Percentiles rank a stretch among this genome's conserved stretches.
Evolutionary conservation across 805 yeast species (phyloP).

Genomic region (Alloascoidea hylecoeti): DNA sequence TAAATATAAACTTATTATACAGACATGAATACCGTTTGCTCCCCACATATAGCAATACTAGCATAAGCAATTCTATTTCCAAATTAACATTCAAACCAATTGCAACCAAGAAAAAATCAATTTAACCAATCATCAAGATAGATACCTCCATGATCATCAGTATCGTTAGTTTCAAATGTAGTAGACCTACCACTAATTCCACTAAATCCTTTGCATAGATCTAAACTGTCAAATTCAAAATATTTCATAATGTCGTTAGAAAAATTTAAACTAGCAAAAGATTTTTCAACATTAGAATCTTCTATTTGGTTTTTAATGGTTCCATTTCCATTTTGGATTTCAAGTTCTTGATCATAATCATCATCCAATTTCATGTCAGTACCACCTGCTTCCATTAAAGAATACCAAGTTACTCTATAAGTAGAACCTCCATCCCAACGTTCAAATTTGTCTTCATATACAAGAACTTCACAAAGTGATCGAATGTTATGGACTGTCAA

Average conservation of each 20-base stretch:
- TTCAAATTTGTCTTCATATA: constrained; percentile 79
- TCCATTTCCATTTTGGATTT: background rate
- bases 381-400: constrained; percentile 58
- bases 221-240: too few species aligned
- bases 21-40: too few species aligned
- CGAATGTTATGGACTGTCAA: constrained; percentile 61
- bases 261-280: background rate
- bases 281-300: background rate
- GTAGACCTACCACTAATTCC: too few species aligned
- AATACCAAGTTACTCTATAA: constrained; percentile 75
- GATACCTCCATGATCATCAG: too few species aligned
- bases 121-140: too few species aligned
- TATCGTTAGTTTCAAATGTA: too few species aligned
- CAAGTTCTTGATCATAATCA: background rate
- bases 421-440: constrained; percentile 39
- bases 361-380: constrained; percentile 2
- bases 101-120: too few species aligned
- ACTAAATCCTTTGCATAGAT: too few species aligned
- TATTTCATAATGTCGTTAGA: background rate
- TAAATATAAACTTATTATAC: too few species aligned
- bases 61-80: too few species aligned
- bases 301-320: background rate
- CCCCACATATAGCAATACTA: too few species aligned
- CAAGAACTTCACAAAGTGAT: constrained; percentile 75
- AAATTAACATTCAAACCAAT: too few species aligned